Base-by-base conservation (phyloP, 208 protist genomes). In the Porcisia deanei region DNA sequence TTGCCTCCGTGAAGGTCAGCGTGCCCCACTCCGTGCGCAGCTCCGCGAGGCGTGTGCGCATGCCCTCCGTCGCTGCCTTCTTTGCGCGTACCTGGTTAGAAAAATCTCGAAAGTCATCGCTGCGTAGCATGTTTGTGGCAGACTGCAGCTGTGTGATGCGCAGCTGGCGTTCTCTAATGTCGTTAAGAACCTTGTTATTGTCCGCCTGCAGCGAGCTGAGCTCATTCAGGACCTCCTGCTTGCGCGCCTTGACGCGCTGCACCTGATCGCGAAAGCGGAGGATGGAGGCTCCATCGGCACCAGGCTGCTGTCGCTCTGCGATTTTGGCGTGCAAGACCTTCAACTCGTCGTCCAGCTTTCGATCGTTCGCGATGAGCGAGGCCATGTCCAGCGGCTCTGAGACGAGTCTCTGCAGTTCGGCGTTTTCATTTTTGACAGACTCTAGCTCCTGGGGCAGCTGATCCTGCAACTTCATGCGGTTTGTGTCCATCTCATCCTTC, bases 401-500 rank as follows among this genome's bases (percentile, higher is more conserved):
- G 58, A 98, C 66, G 16, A 96, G 86, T 77, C 85, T 88, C 58
- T 85, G 69, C 59, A 98, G 87, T 82, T 93, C 91, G 3, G 74
- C 81, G 73, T 97, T 96, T 70, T 97, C 92, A 54, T 85, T 81
- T 61, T 78, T 76, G 75, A 88, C 92, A 53, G 84, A 82, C 63
- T 96, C 88, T 37, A 94, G 61, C 82, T 98, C 90, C 60, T 90
- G 86, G 47, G 94, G 94, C 54, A 98, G 82, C 75, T 97, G 87
- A 69, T 98, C 90, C 34, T 98, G 85, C 59, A 96, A 77, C 82
- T 94, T 94, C 69, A 97, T 96, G 34, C 87, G 77, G 71, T 93
- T 94, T 30, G 91, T 93, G 66, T 94, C 88, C 73, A 94, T 96
- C 65, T 98, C 94, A 73, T 98, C 94, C 75, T 86, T 76, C 82